These are phyloP conservation scores for Evansstolkia leycettana DNA, from an alignment of 495 filamentous ascomycete species.

Conservation along the genomic window DNA sequence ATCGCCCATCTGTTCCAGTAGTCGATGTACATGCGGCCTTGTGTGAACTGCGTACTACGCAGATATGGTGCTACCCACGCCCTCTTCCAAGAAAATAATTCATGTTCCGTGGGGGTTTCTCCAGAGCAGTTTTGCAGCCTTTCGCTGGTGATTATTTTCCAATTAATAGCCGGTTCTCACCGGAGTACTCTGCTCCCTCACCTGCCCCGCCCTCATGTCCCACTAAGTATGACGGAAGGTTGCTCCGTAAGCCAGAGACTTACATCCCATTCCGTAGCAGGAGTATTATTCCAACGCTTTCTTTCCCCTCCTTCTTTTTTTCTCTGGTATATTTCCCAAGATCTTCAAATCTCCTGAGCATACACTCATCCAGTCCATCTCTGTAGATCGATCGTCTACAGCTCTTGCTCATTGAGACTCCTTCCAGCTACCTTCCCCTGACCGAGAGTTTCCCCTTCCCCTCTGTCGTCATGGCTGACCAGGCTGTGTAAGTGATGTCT, in stretches of 20 bases:
- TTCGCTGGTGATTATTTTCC: too few relatives aligned
- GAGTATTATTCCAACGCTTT: conserved; percentile 7
- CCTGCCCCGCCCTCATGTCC: conserved; percentile 19
- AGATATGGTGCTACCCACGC: too few relatives aligned
- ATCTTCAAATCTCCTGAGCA: conserved; percentile 1
- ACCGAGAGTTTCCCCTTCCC: conserved; percentile 4
- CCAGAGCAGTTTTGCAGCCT: too few relatives aligned
- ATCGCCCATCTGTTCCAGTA: too few relatives aligned
- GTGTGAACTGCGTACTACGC: too few relatives aligned
- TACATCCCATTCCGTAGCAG: too few relatives aligned
- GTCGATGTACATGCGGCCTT: too few relatives aligned
- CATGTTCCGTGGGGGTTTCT: background rate
- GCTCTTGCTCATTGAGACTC: conserved; percentile 1
- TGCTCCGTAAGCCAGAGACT: conserved; percentile 37
- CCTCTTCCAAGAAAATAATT: too few relatives aligned
- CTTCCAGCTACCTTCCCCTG: conserved; percentile 3
- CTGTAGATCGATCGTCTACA: background rate
- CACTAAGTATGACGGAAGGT: conserved; percentile 36
- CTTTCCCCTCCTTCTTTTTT: conserved; percentile 2
- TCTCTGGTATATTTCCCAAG: conserved; percentile 5
- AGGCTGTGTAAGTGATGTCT: conserved; percentile 44
- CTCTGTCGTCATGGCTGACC: conserved; percentile 32
- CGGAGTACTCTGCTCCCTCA: conserved; percentile 35
- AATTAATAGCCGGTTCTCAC: conserved; percentile 5
- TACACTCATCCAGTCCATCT: background rate